phyloP scores from a whole-genome alignment of 2,329 filamentous ascomycete species.

The Rhytidhysteron rufulum region DNA sequence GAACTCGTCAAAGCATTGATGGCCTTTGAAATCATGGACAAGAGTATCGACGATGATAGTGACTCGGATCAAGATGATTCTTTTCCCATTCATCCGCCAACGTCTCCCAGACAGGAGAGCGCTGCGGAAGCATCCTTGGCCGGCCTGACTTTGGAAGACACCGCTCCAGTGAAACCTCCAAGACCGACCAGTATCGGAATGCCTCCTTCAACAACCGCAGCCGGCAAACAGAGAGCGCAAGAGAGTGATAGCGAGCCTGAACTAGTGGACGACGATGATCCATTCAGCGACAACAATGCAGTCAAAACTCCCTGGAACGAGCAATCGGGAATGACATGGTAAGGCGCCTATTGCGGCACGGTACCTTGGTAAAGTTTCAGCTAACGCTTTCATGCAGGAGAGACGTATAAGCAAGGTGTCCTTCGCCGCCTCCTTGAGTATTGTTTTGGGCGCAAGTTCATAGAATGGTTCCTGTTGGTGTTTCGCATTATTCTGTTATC shows the following conservation, averaged over 20 bases:
- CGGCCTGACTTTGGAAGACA: slow-evolving; percentile 40
- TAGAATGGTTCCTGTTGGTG: no score
- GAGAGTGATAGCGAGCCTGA: slow-evolving; percentile 56
- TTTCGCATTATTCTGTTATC: no score
- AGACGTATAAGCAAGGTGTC: slow-evolving; percentile 42
- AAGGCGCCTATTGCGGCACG: slow-evolving; percentile 14
- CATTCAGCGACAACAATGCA: slow-evolving; percentile 80
- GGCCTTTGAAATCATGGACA: slow-evolving; percentile 90
- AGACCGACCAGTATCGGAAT: slow-evolving; percentile 42
- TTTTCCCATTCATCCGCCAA: slow-evolving; percentile 3
- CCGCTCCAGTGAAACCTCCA: slow-evolving; percentile 47
- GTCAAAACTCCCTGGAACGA: slow-evolving; percentile 53
- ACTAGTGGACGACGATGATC: slow-evolving; percentile 75
- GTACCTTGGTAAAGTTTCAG: no score
- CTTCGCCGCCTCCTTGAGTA: no score
- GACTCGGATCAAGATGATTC: slow-evolving; percentile 59
- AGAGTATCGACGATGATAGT: slow-evolving; percentile 71
- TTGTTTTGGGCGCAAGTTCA: no score
- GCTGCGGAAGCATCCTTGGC: slow-evolving; percentile 42
- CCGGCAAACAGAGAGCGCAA: slow-evolving; percentile 37
- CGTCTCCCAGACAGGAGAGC: slow-evolving; percentile 4
- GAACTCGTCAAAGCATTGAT: slow-evolving; percentile 91
- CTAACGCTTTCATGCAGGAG: no score
- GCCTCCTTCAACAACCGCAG: slow-evolving; percentile 21
- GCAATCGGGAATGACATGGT: slow-evolving; percentile 34